phyloP scores from a whole-genome alignment of 495 filamentous ascomycete genomes.

The Clohesyomyces aquaticus region DNA sequence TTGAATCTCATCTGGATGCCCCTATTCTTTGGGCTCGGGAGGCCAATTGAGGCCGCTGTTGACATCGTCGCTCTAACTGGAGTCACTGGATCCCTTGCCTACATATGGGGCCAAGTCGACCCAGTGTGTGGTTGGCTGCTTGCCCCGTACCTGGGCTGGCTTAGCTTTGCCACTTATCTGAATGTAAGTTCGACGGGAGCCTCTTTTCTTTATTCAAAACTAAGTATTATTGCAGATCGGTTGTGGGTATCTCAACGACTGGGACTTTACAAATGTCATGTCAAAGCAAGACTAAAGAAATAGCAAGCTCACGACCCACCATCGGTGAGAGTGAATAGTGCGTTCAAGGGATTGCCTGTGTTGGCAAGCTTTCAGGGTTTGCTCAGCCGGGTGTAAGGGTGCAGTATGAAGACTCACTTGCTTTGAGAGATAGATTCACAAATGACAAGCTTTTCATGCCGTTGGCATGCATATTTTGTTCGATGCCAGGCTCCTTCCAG shows the following conservation, averaged over 20 bases:
- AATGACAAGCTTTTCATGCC: too few relatives aligned
- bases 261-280: constrained; percentile 59
- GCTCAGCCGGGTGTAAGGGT: not conserved
- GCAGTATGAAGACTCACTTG: not conserved
- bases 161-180: constrained; percentile 82
- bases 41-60: constrained; percentile 71
- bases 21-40: constrained; percentile 76
- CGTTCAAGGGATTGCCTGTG: too few relatives aligned
- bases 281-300: constrained; percentile 19
- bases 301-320: too few relatives aligned
- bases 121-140: constrained; percentile 69
- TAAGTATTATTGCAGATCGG: constrained; percentile 51
- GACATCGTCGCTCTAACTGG: constrained; percentile 76
- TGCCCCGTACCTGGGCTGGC: constrained; percentile 79
- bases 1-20: constrained; percentile 93
- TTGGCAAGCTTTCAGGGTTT: not conserved
- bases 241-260: constrained; percentile 73
- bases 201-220: not conserved
- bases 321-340: too few relatives aligned
- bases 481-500: not conserved
- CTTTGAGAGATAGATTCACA: too few relatives aligned
- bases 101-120: constrained; percentile 76
- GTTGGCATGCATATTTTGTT: not conserved
- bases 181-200: constrained; percentile 47
- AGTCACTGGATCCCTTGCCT: constrained; percentile 68